Evolutionary conservation across 2,329 filamentous ascomycete species (phyloP), one percentile per base, ranked within the genome.

Genomic region (Neobulgaria alba): DNA sequence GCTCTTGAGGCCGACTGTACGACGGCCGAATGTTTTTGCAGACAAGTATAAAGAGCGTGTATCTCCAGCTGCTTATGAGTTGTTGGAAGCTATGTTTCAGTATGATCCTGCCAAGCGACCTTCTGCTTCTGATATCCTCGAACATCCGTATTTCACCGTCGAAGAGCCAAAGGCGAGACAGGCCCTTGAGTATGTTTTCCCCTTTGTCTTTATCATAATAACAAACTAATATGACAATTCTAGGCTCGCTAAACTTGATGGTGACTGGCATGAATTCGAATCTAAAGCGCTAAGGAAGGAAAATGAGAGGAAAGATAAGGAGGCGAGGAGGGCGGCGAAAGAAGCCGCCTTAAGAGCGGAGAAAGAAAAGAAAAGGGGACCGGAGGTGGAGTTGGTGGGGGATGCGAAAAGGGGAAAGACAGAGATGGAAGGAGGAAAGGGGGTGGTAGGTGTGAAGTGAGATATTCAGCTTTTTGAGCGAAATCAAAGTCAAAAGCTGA

Each of bases 231-330:
- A 56, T 68, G 57, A 38, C 18, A 9, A 15, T 33, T 39, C 23
- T 29, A 43, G 84, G 56, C 73, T 98, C 36, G 79, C 82, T 45
- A 69, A 80, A 36, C 73, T 98, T 20, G 78, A 92, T 54, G 92
- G 92, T 16, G 92, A 98, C 55, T 98, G 92, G 92, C 92, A 98
- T 59, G 92, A 98, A 60, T 95, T 96, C 56, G 92, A 98, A 66
- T 94, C 87, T 41, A 98, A 98, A 66, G 89, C 88, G 12, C 71
- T 95, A 18, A 75, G 92, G 21, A 92, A 92, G 53, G 89, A 95
- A 61, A 90, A 88, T 53, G 86, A 92, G 61, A 76, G 77, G 40
- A 64, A 66, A 42, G 76, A 81, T 45, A 60, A 60, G 49, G 59
- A 61, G 37, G 55, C 56, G 10, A 47, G 55, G n/a, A 48, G 56